phyloP scores from a whole-genome alignment of 1,139 yeast genomes.

The Ogataea hybrid region DNA sequence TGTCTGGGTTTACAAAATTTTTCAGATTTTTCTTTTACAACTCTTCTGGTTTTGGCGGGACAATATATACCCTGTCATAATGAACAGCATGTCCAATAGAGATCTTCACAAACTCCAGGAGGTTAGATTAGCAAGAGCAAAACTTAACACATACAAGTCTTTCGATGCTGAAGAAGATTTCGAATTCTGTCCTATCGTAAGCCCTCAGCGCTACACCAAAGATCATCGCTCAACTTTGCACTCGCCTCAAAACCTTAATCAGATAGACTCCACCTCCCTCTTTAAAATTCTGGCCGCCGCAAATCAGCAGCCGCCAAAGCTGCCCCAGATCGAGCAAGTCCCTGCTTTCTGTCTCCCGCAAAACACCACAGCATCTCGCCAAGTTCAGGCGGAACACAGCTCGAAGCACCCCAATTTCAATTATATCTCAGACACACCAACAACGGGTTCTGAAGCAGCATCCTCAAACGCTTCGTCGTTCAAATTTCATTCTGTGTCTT shows the following conservation, averaged over 20 bases:
- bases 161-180: conserved; percentile 69
- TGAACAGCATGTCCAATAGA: conserved; percentile 6
- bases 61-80: conserved; percentile 1
- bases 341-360: conserved; percentile 7
- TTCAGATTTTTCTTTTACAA: conserved; percentile 1
- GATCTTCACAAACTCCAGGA: conserved; percentile 16
- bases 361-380: conserved; percentile 3
- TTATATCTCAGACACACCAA: conserved; percentile 21
- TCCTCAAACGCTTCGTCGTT: conserved; percentile 14
- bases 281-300: conserved; percentile 28
- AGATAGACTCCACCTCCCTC: conserved; percentile 24
- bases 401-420: conserved; percentile 18
- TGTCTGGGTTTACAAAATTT: conserved; percentile 1
- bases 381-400: conserved; percentile 16
- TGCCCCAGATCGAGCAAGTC: conserved; percentile 2
- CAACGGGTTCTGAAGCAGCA: conserved; percentile 15
- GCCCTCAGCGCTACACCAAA: conserved; percentile 22
- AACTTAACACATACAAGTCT: conserved; percentile 63
- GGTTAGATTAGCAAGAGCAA: conserved; percentile 36
- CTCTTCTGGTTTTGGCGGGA: conserved; percentile 5
- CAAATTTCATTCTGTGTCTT: conserved; percentile 5
- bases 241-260: conserved; percentile 4
- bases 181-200: conserved; percentile 60
- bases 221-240: conserved; percentile 7
- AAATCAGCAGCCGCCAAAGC: conserved; percentile 13